A percentile compares a stretch with the other conserved stretches of the same genome.
Conservation (phyloP, 257 asterid species). For the Capsicum chinense region DNA sequence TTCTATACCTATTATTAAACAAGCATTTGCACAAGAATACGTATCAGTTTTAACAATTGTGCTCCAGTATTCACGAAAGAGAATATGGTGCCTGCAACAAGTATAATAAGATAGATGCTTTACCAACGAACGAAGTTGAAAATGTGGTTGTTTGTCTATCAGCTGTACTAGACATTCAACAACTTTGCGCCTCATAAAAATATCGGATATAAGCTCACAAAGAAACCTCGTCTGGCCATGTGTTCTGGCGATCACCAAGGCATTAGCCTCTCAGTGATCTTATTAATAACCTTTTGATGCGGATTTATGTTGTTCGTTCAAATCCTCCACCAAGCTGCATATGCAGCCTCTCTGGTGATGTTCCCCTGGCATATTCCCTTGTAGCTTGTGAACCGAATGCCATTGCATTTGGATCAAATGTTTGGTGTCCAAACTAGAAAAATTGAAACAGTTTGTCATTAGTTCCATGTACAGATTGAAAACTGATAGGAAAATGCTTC, state of each 20-base stretch:
- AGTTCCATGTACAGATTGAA: background rate
- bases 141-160: background rate
- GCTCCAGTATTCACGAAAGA: too few species aligned
- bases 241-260: background rate
- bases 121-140: slow-evolving; percentile 19
- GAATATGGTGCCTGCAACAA: slow-evolving; percentile 14
- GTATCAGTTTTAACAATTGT: background rate
- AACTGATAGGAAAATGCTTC: background rate
- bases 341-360: slow-evolving; percentile 70
- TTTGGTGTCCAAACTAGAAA: slow-evolving; percentile 56
- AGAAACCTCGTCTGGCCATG: background rate
- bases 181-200: background rate
- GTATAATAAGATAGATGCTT: background rate
- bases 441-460: background rate
- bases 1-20: slow-evolving; percentile 30
- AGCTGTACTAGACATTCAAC: slow-evolving; percentile 21
- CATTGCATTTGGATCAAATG: slow-evolving; percentile 43
- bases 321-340: slow-evolving; percentile 74
- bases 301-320: slow-evolving; percentile 49
- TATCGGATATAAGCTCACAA: background rate
- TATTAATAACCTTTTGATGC: background rate
- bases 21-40: slow-evolving; percentile 33
- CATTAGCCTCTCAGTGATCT: background rate
- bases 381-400: slow-evolving; percentile 44
- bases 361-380: slow-evolving; percentile 52